phyloP scores from a whole-genome alignment of 2,329 filamentous ascomycete genomes.

The Cladosporium oxysporum region DNA sequence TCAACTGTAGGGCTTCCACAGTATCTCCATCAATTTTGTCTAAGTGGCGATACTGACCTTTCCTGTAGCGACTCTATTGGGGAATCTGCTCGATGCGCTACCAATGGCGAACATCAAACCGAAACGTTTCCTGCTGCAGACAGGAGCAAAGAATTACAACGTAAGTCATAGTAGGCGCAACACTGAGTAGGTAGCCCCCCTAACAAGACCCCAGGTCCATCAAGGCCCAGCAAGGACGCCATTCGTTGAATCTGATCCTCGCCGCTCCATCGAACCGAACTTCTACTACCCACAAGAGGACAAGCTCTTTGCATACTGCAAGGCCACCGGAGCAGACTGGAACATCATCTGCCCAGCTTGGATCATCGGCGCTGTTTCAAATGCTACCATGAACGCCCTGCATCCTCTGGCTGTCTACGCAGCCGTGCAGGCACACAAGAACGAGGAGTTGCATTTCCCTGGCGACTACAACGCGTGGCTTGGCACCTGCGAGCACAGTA shows the following conservation, averaged over 20 bases:
- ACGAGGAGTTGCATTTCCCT: slow-evolving; percentile 47
- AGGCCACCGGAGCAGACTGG: slow-evolving; percentile 42
- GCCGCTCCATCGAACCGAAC: slow-evolving; percentile 50
- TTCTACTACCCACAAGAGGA: slow-evolving; percentile 58
- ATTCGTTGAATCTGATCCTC: slow-evolving; percentile 49
- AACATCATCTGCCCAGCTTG: slow-evolving; percentile 52
- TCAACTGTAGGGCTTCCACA: slow-evolving; percentile 45
- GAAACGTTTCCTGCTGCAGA: slow-evolving; percentile 52
- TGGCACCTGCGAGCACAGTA: slow-evolving; percentile 43
- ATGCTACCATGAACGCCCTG: slow-evolving; percentile 54
- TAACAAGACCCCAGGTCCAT: slow-evolving; percentile 37
- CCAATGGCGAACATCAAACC: slow-evolving; percentile 46
- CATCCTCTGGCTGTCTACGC: slow-evolving; percentile 54
- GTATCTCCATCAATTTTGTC: neutral
- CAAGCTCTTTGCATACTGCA: slow-evolving; percentile 47
- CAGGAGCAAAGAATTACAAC: slow-evolving; percentile 56
- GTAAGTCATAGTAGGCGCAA: neutral
- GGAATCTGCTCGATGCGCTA: slow-evolving; percentile 52
- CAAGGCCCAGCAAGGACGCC: slow-evolving; percentile 48
- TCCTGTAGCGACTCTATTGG: slow-evolving; percentile 51
- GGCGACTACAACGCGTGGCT: slow-evolving; percentile 50
- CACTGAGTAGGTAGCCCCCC: neutral
- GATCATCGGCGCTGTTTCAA: slow-evolving; percentile 52
- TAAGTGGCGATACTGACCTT: slow-evolving; percentile 41
- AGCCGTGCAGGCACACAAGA: slow-evolving; percentile 47